phyloP scores from a whole-genome alignment of 768 basidiomycete genomes.

The Pleurotus djamor region DNA sequence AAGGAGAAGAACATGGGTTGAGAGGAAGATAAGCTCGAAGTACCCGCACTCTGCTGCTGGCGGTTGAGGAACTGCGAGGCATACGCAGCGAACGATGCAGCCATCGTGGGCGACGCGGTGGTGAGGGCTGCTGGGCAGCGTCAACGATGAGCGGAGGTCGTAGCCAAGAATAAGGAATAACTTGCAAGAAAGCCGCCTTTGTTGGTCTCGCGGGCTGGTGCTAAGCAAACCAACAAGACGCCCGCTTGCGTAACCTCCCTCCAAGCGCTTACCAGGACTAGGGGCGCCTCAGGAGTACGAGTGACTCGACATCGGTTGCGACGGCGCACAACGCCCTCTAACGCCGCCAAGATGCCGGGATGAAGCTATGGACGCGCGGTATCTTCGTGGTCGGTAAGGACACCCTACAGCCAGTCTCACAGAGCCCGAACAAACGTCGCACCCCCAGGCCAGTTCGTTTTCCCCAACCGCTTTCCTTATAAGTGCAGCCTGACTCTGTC shows the following conservation, averaged over 20 bases:
- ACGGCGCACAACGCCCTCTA: background rate
- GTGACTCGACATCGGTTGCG: no score
- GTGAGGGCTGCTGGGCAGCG: background rate
- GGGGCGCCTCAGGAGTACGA: no score
- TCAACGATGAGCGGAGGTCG: background rate
- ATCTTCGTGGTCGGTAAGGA: background rate
- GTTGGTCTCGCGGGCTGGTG: constrained; percentile 3
- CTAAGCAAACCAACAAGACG: background rate
- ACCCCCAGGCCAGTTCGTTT: background rate
- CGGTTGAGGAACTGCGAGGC: constrained; percentile 79
- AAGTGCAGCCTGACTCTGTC: background rate
- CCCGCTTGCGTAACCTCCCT: background rate
- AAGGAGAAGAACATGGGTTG: constrained; percentile 91
- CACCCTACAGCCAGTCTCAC: no score
- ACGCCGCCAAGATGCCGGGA: background rate
- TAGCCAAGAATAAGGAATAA: background rate
- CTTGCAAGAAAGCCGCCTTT: background rate
- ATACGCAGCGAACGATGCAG: constrained; percentile 77
- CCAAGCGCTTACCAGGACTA: no score
- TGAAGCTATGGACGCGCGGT: background rate
- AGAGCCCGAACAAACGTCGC: background rate
- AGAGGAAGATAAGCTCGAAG: constrained; percentile 55
- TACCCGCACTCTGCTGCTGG: constrained; percentile 35
- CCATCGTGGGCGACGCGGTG: constrained; percentile 27
- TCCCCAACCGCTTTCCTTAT: background rate